phyloP scores from a whole-genome alignment of 768 basidiomycete species.

The Lactarius hengduanensis region DNA sequence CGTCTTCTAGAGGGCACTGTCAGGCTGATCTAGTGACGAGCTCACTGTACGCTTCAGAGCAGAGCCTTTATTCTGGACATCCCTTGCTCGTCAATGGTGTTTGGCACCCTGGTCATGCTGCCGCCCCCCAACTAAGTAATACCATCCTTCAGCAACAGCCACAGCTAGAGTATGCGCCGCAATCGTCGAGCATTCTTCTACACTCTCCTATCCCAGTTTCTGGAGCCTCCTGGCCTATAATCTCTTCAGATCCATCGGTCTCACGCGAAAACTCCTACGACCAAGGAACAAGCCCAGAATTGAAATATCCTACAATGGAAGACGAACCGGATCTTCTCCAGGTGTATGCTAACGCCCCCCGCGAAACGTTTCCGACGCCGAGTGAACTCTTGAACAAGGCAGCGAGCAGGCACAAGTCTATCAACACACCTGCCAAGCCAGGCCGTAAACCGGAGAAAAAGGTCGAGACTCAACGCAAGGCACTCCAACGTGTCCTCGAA shows the following conservation, averaged over 20 bases:
- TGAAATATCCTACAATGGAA: not conserved
- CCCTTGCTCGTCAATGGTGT: slow-evolving; percentile 14
- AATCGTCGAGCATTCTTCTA: slow-evolving; percentile 16
- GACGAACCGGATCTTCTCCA: slow-evolving; percentile 25
- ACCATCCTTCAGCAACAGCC: slow-evolving; percentile 1
- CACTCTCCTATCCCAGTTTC: slow-evolving; percentile 28
- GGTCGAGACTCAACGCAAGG: slow-evolving; percentile 52
- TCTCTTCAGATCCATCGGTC: slow-evolving; percentile 18
- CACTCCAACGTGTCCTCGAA: slow-evolving; percentile 56
- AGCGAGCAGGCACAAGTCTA: slow-evolving; percentile 25
- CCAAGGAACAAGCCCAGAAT: slow-evolving; percentile 1
- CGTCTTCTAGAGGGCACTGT: slow-evolving; percentile 9
- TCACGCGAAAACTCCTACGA: slow-evolving; percentile 5
- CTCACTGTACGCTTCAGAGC: slow-evolving; percentile 10
- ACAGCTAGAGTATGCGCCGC: slow-evolving; percentile 16
- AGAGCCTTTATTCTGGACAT: slow-evolving; percentile 13
- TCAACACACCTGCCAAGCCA: slow-evolving; percentile 12
- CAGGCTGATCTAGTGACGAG: slow-evolving; percentile 7
- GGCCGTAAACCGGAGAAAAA: slow-evolving; percentile 23
- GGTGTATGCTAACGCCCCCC: slow-evolving; percentile 31
- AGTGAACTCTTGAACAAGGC: slow-evolving; percentile 56
- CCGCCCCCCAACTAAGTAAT: not conserved
- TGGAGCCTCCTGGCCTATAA: slow-evolving; percentile 22
- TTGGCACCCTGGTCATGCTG: slow-evolving; percentile 20
- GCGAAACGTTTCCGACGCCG: slow-evolving; percentile 55